Conservation (phyloP, 768 basidiomycete genomes). For the Tulasnella sp. region DNA sequence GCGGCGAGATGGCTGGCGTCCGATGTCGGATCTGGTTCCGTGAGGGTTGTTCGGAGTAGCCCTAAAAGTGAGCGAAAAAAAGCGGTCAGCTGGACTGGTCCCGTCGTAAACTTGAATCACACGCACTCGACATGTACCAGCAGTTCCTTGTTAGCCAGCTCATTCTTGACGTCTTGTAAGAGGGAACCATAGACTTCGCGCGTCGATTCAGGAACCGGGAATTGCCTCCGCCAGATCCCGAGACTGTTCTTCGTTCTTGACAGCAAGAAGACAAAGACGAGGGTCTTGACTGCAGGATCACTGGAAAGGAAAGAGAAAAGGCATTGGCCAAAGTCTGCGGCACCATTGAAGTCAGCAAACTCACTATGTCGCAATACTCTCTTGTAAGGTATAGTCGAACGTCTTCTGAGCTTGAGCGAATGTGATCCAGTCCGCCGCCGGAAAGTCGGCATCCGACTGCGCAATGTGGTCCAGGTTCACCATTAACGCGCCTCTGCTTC, state of each 20-base stretch:
- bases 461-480: constrained; percentile 24
- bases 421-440: constrained; percentile 27
- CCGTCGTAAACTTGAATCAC: background rate
- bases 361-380: constrained; percentile 26
- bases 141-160: constrained; percentile 10
- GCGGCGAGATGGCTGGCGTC: background rate
- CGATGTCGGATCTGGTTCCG: background rate
- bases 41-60: background rate
- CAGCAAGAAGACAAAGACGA: constrained; percentile 27
- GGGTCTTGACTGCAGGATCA: constrained; percentile 26
- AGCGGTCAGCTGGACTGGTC: background rate
- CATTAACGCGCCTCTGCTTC: constrained; percentile 23
- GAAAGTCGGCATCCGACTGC: background rate
- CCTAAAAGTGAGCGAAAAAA: background rate
- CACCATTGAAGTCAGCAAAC: background rate
- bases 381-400: constrained; percentile 25
- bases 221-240: constrained; percentile 27
- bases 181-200: background rate
- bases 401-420: constrained; percentile 26
- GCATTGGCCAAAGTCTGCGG: background rate
- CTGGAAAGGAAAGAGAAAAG: constrained; percentile 10
- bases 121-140: constrained; percentile 27
- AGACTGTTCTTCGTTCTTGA: constrained; percentile 29
- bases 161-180: constrained; percentile 14
- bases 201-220: constrained; percentile 22